Conservation (phyloP, 208 protist species). For the Novymonas esmeraldas region DNA sequence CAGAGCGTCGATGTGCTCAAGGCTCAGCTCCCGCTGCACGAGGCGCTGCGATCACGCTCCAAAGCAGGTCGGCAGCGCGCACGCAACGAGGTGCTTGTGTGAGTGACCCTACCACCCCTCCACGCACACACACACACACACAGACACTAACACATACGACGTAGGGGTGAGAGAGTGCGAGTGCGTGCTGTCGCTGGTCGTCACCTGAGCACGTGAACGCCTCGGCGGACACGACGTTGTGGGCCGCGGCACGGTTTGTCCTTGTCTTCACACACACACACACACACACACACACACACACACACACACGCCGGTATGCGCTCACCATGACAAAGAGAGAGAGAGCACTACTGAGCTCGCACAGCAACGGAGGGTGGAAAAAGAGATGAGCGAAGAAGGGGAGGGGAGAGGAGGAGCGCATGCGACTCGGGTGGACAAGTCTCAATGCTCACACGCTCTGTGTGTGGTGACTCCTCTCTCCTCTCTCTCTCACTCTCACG, state of each 20-base stretch:
- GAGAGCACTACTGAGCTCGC: no score
- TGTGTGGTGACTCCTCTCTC: neutral
- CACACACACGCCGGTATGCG: no score
- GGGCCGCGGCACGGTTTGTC: no score
- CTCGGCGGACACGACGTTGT: no score
- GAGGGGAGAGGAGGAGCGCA: neutral
- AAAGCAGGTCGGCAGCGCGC: conserved; percentile 74
- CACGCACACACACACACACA: neutral
- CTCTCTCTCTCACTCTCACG: neutral
- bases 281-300: no score
- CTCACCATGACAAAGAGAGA: no score
- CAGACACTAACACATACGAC: neutral
- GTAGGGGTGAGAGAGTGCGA: neutral
- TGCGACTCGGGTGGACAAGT: no score
- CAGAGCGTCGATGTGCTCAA: conserved; percentile 73
- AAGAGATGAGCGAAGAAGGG: neutral
- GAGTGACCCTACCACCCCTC: neutral
- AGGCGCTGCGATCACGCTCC: conserved; percentile 79
- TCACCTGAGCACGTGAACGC: no score
- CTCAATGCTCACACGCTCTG: no score
- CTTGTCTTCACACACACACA: no score
- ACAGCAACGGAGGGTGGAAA: neutral
- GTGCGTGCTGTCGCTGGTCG: no score
- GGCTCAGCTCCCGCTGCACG: conserved; percentile 77
- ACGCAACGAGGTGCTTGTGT: conserved; percentile 55